Evolutionary conservation across 1,139 yeast species (phyloP).

Genomic region (Blastobotrys capitulatus): DNA sequence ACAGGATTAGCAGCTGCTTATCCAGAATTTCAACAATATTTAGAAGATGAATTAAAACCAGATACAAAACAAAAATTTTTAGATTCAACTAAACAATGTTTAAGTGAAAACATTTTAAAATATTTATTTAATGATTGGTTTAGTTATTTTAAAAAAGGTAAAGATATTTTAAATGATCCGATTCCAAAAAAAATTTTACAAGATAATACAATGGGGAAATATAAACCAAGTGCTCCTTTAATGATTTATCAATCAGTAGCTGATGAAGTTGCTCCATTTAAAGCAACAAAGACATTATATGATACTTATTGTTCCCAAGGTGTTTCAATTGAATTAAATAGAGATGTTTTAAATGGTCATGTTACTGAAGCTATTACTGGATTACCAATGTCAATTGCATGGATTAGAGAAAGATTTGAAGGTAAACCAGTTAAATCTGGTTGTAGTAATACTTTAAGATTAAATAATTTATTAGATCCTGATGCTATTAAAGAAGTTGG

Average conservation of each 20-base stretch:
- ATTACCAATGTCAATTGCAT: slow-evolving; percentile 4
- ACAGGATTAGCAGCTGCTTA: slow-evolving; percentile 29
- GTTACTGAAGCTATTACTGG: slow-evolving; percentile 8
- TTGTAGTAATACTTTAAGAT: slow-evolving; percentile 1
- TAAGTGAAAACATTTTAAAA: slow-evolving; percentile 15
- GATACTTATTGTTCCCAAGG: slow-evolving; percentile 10
- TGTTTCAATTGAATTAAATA: slow-evolving; percentile 21
- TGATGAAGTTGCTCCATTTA: slow-evolving; percentile 26
- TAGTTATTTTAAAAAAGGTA: slow-evolving; percentile 19
- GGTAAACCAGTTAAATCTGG: slow-evolving; percentile 9
- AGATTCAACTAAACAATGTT: slow-evolving; percentile 16
- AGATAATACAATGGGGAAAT: slow-evolving; percentile 21
- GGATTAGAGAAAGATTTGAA: slow-evolving; percentile 12
- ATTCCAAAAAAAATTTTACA: slow-evolving; percentile 13
- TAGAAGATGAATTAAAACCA: slow-evolving; percentile 14
- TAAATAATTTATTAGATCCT: slow-evolving; percentile 1
- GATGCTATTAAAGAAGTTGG: slow-evolving; percentile 7
- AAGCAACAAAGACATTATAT: slow-evolving; percentile 17
- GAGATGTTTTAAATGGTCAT: slow-evolving; percentile 13
- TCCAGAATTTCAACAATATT: slow-evolving; percentile 17
- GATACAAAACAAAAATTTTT: slow-evolving; percentile 14
- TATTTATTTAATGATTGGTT: slow-evolving; percentile 19
- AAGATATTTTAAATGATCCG: slow-evolving; percentile 14
- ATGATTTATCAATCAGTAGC: slow-evolving; percentile 28
- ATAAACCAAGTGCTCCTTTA: slow-evolving; percentile 24